Base-by-base conservation (phyloP, 768 basidiomycete species). In the Tylopilus rubrobrunneus region DNA sequence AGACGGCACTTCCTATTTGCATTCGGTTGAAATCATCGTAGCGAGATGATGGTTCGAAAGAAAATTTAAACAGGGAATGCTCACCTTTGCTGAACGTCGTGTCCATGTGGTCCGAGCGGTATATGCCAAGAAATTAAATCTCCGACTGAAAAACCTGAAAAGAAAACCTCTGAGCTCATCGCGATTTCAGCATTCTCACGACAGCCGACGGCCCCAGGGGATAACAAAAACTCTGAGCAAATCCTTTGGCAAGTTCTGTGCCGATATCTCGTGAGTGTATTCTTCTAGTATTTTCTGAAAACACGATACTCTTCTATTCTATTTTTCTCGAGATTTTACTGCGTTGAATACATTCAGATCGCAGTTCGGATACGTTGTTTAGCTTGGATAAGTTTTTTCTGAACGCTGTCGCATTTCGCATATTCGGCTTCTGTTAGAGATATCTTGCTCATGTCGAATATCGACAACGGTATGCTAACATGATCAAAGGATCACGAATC, bases 1-100 rank as follows among this genome's bases (percentile, higher is more conserved):
- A 63, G 68, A 70, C 68, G 68, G 68, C 68, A 70, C 68, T 70
- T 70, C 68, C 68, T 70, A 70, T 68, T 67, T 61, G 68, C 62
- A 59, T 66, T 66, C 68, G 68, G 68, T 67, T 57, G 58, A 60
- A 64, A 44, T 70, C 68, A 70, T 70, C 68, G 28, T 31, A 28
- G 47, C 27, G 33, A 23, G 27, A 31, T 27, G 42, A 7, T 1
- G 23, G n/a, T 19, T 21, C 14, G 33, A 36, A 21, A 41, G 25
- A 0, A 12, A n/a, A 52, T 11, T 7, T 19, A 43, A 39, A 28
- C 27, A 15, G 40, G 23, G 40, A 28, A 7, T 12, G 45, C 67
- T 67, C 54, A 69, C 67, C 64, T 49, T 17, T 9, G 10, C 29
- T 43, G 21, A 15, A 14, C 15, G 11, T 25, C 31, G 28, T 9